A percentile compares a stretch with the other conserved stretches of the same genome.
Conservation (phyloP, 495 filamentous ascomycete genomes). For the Apodospora peruviana region DNA sequence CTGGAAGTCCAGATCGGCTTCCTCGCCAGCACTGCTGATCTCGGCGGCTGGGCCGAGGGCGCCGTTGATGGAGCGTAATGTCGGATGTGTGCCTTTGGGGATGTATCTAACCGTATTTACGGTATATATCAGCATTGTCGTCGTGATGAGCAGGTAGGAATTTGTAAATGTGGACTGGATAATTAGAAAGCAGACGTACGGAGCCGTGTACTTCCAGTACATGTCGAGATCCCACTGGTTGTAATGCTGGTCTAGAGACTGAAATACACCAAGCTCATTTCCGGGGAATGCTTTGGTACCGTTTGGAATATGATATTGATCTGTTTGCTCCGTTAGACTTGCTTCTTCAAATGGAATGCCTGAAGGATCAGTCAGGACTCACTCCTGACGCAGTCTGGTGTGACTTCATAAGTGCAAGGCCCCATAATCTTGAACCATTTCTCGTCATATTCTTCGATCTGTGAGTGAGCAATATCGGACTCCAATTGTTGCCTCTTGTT, state of each 20-base stretch:
- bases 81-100: slow-evolving; percentile 29
- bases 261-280: slow-evolving; percentile 32
- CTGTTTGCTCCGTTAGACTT: slow-evolving; percentile 4
- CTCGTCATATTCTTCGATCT: slow-evolving; percentile 9
- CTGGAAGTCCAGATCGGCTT: slow-evolving; percentile 32
- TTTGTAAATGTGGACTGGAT: too few relatives aligned
- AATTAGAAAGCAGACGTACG: too few relatives aligned
- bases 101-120: slow-evolving; percentile 18
- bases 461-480: not conserved
- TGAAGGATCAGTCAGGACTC: not conserved
- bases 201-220: slow-evolving; percentile 50
- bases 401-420: slow-evolving; percentile 21
- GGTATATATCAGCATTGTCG: too few relatives aligned
- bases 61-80: slow-evolving; percentile 33
- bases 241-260: slow-evolving; percentile 29
- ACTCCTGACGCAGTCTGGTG: slow-evolving; percentile 29
- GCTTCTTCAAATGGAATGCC: not conserved
- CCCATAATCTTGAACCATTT: slow-evolving; percentile 12
- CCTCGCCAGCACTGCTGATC: slow-evolving; percentile 22
- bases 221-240: slow-evolving; percentile 52
- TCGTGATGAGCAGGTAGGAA: too few relatives aligned
- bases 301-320: slow-evolving; percentile 28
- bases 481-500: not conserved
- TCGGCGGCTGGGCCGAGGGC: slow-evolving; percentile 28
- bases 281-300: slow-evolving; percentile 20